Percentiles rank a stretch among this genome's conserved stretches.
These are phyloP conservation scores for Amylostereum areolatum DNA, from an alignment of 1,284 basidiomycete genomes.

Conservation along the genomic window DNA sequence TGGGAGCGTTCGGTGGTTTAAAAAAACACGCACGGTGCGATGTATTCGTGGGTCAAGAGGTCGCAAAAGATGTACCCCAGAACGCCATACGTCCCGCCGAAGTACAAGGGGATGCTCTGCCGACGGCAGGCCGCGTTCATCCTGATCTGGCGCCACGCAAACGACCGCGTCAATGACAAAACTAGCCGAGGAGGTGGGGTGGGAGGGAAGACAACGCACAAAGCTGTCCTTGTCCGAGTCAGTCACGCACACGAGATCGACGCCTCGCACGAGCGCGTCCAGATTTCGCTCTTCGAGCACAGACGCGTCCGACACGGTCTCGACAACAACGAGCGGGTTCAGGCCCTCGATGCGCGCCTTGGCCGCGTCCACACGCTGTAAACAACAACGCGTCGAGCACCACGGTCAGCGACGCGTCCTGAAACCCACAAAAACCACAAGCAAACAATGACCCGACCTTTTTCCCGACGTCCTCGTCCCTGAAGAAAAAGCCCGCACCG, in stretches of 20 bases:
- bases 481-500: slow-evolving; percentile 89
- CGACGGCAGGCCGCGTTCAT: slow-evolving; percentile 76
- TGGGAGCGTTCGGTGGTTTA: slow-evolving; percentile 5
- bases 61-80: slow-evolving; percentile 94
- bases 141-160: slow-evolving; percentile 43
- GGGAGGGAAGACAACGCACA: slow-evolving; percentile 41
- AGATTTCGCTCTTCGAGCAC: slow-evolving; percentile 47
- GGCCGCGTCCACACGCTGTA: slow-evolving; percentile 79
- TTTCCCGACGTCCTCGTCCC: slow-evolving; percentile 87
- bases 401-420: not conserved
- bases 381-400: slow-evolving; percentile 3
- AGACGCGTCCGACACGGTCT: slow-evolving; percentile 52
- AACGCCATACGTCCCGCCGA: slow-evolving; percentile 86
- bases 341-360: slow-evolving; percentile 80
- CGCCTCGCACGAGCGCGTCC: slow-evolving; percentile 51
- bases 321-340: slow-evolving; percentile 87
- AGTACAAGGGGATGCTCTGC: slow-evolving; percentile 76
- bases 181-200: slow-evolving; percentile 11
- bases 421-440: slow-evolving; percentile 12
- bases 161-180: slow-evolving; percentile 3
- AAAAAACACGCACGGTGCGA: slow-evolving; percentile 60
- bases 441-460: slow-evolving; percentile 46
- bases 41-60: slow-evolving; percentile 79
- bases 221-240: slow-evolving; percentile 65
- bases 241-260: slow-evolving; percentile 82